Conservation (phyloP, 2,329 filamentous ascomycete species). For the Aspergillus niger region DNA sequence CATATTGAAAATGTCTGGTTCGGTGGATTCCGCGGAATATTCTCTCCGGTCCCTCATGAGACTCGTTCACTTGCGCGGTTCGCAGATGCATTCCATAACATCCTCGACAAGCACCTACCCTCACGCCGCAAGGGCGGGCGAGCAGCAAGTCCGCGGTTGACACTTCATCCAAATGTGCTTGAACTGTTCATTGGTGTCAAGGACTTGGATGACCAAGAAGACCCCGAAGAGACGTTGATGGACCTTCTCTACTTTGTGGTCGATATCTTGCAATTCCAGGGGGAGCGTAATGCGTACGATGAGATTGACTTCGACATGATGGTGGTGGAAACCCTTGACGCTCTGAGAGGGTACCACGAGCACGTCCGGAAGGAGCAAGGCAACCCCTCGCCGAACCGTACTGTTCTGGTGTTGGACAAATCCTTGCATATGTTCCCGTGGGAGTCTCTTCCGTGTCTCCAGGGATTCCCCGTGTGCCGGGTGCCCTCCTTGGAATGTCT, state of each 20-base stretch:
- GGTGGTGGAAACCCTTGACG: constrained; percentile 83
- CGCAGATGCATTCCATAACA: constrained; percentile 72
- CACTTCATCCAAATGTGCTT: constrained; percentile 68
- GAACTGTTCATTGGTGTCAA: constrained; percentile 88
- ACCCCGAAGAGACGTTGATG: constrained; percentile 85
- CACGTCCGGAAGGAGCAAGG: constrained; percentile 41
- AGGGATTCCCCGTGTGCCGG: constrained; percentile 76
- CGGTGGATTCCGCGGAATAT: constrained; percentile 91
- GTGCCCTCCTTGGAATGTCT: constrained; percentile 85
- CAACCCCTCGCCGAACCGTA: constrained; percentile 57
- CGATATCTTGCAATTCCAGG: constrained; percentile 94
- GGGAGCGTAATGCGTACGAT: constrained; percentile 94
- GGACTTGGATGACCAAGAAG: constrained; percentile 67
- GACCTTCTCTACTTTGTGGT: constrained; percentile 95
- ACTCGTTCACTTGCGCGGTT: constrained; percentile 71
- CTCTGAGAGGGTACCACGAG: constrained; percentile 75
- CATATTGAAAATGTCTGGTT: constrained; percentile 94
- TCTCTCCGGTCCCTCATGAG: constrained; percentile 70
- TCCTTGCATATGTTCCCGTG: constrained; percentile 88
- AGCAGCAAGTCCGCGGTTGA: constrained; percentile 54
- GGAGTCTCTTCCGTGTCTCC: constrained; percentile 89
- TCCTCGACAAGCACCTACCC: constrained; percentile 81
- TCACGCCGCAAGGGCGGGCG: constrained; percentile 67
- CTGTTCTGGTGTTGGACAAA: constrained; percentile 89
- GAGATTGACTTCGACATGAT: constrained; percentile 95